Evolutionary conservation across 2,329 filamentous ascomycete species (phyloP), one percentile per base, ranked within the genome.

Genomic region (Oidium heveae): DNA sequence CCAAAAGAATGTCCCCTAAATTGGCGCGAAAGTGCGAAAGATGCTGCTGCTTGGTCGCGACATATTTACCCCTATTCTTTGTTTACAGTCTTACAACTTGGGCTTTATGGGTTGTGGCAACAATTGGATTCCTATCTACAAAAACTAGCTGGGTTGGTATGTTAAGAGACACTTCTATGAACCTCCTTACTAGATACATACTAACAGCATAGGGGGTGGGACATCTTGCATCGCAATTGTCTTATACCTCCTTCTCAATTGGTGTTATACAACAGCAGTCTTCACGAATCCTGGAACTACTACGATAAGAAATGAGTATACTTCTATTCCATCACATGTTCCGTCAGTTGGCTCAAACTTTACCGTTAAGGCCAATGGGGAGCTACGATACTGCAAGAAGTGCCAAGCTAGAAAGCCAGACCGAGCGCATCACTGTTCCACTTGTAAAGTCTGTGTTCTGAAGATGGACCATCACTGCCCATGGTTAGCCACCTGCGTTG

Each of bases 391-490:
- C 71, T 98, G 91, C 74, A 96, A 96, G 70, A 98, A 98, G 70
- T 98, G 91, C 68, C 85, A 93, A 70, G 82, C 82, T 54, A 79
- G 84, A 58, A 98, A 98, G 71, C 91, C 91, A 44, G 91, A 98
- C 69, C 85, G 91, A 57, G 80, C 89, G 34, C 91, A 98, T 68
- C 91, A 98, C 71, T 98, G 91, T 74, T 94, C 86, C 12, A 93
- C 87, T 4, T 98, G 91, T 69, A 79, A 82, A 61, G 82, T 84
- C 63, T 98, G 91, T 67, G 88, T 98, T 28, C 74, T 98, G 67
- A 98, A 98, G 73, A 98, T 98, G 91, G 91, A 98, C 66, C 91
- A 98, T 67, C 91, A 98, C 70, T 98, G 91, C 66, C 91, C 91
- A 16, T 98, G 91, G 91, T 75, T 98, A 52, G 89, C 91, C 32